A percentile compares a stretch with the other conserved stretches of the same genome.
These are phyloP conservation scores for Mycena sanguinolenta DNA, from an alignment of 768 basidiomycete species.

Conservation along the genomic window DNA sequence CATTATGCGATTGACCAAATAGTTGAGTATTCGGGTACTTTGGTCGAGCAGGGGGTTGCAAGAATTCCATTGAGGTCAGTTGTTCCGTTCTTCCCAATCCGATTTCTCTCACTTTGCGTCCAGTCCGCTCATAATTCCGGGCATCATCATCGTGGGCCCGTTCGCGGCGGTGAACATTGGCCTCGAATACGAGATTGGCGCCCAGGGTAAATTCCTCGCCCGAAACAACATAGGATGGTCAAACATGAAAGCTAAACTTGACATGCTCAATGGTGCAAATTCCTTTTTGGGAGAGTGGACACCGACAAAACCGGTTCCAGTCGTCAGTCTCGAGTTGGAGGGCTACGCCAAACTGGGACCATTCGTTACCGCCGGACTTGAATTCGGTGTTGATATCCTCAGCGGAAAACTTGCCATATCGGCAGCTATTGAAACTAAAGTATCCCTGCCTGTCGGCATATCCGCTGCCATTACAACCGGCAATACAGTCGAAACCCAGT, in stretches of 20 bases:
- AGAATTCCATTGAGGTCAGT: too few relatives aligned
- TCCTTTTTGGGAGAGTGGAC: conserved; percentile 7
- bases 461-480: too few relatives aligned
- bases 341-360: conserved; percentile 3
- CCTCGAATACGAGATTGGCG: background rate
- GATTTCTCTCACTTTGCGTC: too few relatives aligned
- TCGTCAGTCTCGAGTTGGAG: conserved; percentile 10
- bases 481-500: too few relatives aligned
- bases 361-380: background rate
- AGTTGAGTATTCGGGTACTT: too few relatives aligned
- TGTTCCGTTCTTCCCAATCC: too few relatives aligned
- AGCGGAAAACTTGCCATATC: background rate
- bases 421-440: too few relatives aligned
- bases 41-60: too few relatives aligned
- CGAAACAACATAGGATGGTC: conserved; percentile 22
- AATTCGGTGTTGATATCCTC: conserved; percentile 12
- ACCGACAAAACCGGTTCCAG: background rate
- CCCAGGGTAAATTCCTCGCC: background rate
- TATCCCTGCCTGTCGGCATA: too few relatives aligned
- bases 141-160: conserved; percentile 4
- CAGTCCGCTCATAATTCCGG: conserved; percentile 8
- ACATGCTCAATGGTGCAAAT: background rate
- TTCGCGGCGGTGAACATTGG: background rate
- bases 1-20: too few relatives aligned
- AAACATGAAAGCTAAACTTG: conserved; percentile 6